These are phyloP conservation scores for Xylariaceae sp. DNA, from an alignment of 2,329 filamentous ascomycete species.

Conservation along the genomic window DNA sequence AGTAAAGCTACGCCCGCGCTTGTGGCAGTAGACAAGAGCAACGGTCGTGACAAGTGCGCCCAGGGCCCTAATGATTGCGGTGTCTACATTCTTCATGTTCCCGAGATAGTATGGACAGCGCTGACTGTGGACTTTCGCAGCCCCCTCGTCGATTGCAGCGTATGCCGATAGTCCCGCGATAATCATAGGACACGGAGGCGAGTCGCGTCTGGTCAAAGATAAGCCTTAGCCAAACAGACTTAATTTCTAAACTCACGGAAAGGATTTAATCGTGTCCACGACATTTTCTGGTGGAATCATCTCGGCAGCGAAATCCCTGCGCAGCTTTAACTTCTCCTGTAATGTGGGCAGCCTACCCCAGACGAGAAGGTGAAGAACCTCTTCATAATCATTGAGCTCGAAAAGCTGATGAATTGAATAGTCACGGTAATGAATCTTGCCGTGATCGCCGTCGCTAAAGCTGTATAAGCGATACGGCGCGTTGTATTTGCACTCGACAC, in stretches of 20 bases:
- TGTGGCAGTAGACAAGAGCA: constrained; percentile 40
- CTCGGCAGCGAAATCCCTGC: constrained; percentile 1
- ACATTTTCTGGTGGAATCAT: constrained; percentile 7
- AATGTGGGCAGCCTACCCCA: constrained; percentile 9
- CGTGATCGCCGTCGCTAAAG: constrained; percentile 31
- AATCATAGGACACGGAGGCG: constrained; percentile 33
- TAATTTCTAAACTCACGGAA: constrained; percentile 5
- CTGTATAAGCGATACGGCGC: constrained; percentile 19
- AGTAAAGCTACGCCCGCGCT: constrained; percentile 36
- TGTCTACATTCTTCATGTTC: constrained; percentile 35
- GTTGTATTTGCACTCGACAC: constrained; percentile 3
- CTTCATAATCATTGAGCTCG: constrained; percentile 27
- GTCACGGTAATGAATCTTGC: constrained; percentile 39
- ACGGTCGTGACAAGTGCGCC: constrained; percentile 36
- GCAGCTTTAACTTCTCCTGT: constrained; percentile 1
- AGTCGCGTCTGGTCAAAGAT: not conserved
- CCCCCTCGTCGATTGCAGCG: constrained; percentile 27
- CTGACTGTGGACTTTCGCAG: constrained; percentile 11
- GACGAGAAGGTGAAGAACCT: constrained; percentile 23
- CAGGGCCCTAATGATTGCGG: constrained; percentile 36
- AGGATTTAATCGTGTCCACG: constrained; percentile 10
- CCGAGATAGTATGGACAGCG: not conserved
- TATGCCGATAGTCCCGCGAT: constrained; percentile 37
- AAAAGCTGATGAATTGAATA: constrained; percentile 33
- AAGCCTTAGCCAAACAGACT: no score